Percentiles rank a stretch among this genome's conserved stretches.
Conservation (phyloP, 768 basidiomycete species). For the Amanita phalloides region DNA sequence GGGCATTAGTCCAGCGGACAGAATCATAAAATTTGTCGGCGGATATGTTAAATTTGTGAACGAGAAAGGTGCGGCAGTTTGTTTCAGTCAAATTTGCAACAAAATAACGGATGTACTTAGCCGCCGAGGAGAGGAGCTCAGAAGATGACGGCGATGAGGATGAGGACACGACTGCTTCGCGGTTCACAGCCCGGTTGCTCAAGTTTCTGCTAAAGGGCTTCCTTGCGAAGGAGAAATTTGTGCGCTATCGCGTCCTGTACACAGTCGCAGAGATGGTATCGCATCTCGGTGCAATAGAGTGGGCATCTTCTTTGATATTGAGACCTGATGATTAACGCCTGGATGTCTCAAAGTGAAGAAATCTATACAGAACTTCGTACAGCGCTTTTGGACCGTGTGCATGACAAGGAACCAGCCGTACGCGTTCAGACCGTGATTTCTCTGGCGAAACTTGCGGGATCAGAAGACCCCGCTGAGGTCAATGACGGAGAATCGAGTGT, state of each 20-base stretch:
- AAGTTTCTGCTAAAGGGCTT: constrained; percentile 68
- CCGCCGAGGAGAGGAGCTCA: constrained; percentile 25
- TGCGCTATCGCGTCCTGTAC: constrained; percentile 72
- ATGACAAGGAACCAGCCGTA: constrained; percentile 71
- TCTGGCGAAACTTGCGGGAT: constrained; percentile 63
- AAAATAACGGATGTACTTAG: constrained; percentile 13
- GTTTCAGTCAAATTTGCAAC: background rate
- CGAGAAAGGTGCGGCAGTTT: constrained; percentile 49
- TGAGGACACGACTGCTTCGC: constrained; percentile 53
- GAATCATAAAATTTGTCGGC: constrained; percentile 73
- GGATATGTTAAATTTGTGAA: constrained; percentile 69
- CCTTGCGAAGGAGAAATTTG: constrained; percentile 76
- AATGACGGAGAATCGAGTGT: constrained; percentile 40
- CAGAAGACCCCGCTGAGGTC: constrained; percentile 52
- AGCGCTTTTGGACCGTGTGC: constrained; percentile 57
- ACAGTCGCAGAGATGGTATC: constrained; percentile 73
- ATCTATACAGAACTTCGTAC: constrained; percentile 52
- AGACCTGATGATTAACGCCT: background rate
- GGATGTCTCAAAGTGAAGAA: constrained; percentile 47
- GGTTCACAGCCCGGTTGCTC: constrained; percentile 58
- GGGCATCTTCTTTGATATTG: constrained; percentile 9
- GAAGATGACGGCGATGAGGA: constrained; percentile 30
- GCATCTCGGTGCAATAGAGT: constrained; percentile 83
- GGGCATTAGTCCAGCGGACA: constrained; percentile 64
- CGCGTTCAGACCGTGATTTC: constrained; percentile 75